Percentiles rank a stretch among this genome's conserved stretches.
phyloP scores from a whole-genome alignment of 225 moss, liverwort and hornwort genomes.

The Bryoerythrophyllum caledonicum region DNA sequence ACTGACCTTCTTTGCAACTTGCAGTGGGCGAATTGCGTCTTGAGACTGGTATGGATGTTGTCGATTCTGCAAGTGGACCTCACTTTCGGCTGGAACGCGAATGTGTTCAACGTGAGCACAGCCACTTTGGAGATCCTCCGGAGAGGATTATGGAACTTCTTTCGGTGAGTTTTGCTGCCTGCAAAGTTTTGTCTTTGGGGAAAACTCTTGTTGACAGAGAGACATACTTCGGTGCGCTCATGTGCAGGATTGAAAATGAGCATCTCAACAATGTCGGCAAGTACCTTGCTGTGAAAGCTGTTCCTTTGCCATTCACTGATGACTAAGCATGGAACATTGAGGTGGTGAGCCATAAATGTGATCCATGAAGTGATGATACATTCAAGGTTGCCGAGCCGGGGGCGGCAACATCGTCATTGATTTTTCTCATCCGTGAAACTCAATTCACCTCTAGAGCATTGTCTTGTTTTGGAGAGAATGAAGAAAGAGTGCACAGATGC shows the following conservation, averaged over 20 bases:
- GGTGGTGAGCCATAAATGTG: too few species aligned
- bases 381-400: too few species aligned
- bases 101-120: slow-evolving; percentile 52
- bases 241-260: slow-evolving; percentile 33
- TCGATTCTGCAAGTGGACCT: slow-evolving; percentile 51
- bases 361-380: too few species aligned
- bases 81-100: slow-evolving; percentile 34
- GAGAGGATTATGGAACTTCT: slow-evolving; percentile 84
- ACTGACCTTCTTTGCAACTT: neutral
- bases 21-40: slow-evolving; percentile 47
- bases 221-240: too few species aligned
- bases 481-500: too few species aligned
- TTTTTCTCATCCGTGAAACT: too few species aligned
- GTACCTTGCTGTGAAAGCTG: slow-evolving; percentile 31
- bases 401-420: too few species aligned
- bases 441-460: too few species aligned
- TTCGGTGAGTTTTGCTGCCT: slow-evolving; percentile 37
- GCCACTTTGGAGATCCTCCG: slow-evolving; percentile 70
- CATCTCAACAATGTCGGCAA: slow-evolving; percentile 42
- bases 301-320: slow-evolving; percentile 44
- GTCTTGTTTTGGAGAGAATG: too few species aligned
- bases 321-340: neutral
- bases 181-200: neutral
- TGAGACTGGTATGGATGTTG: slow-evolving; percentile 75
- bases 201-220: too few species aligned